phyloP scores from a whole-genome alignment of 73 alveolate species.

The Breviolum minutum region DNA sequence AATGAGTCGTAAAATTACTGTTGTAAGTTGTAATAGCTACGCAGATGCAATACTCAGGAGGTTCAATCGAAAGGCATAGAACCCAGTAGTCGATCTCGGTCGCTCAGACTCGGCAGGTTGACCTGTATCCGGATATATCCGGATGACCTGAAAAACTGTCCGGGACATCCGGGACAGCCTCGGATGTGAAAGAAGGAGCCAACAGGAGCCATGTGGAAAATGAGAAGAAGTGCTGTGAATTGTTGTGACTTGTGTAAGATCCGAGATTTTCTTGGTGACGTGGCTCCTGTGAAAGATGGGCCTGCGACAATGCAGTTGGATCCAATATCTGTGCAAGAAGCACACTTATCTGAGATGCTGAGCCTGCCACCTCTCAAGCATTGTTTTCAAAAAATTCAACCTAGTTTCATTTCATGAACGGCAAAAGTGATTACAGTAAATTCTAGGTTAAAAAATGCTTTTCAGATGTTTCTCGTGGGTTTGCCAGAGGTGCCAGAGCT shows the following conservation, averaged over 20 bases:
- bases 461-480: too few species aligned
- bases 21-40: too few species aligned
- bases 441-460: too few species aligned
- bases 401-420: background rate
- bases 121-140: background rate
- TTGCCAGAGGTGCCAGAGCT: too few species aligned
- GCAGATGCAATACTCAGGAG: too few species aligned
- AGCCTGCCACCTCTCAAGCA: background rate
- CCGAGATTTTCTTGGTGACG: background rate
- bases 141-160: background rate
- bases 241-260: background rate
- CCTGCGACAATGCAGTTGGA: background rate
- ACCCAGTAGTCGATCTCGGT: too few species aligned
- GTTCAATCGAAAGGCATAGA: too few species aligned
- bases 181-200: background rate
- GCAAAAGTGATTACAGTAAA: background rate
- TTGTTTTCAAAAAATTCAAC: too few species aligned
- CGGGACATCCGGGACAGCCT: background rate
- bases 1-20: too few species aligned
- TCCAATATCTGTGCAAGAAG: constrained; percentile 44
- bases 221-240: background rate
- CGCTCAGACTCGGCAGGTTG: constrained; percentile 1
- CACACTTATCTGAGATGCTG: constrained; percentile 28
- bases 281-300: constrained; percentile 31
- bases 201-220: background rate